phyloP scores from a whole-genome alignment of 208 protist species.

The Leishmania tropica region DNA sequence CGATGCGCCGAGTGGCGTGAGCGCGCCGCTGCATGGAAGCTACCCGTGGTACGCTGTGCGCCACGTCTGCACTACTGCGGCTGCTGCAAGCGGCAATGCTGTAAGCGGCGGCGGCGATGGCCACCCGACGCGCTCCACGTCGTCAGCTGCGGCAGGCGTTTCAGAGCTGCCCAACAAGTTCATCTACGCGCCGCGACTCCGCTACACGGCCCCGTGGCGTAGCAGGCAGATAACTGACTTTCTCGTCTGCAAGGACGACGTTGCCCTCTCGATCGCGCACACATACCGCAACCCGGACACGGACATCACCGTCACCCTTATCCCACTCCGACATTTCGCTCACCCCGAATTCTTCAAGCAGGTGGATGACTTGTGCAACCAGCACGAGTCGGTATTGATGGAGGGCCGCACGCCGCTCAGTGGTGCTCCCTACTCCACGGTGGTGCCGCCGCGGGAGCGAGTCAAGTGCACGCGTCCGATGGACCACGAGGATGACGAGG shows the following conservation, averaged over 20 bases:
- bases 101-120: not conserved
- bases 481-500: slow-evolving; percentile 79
- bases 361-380: slow-evolving; percentile 75
- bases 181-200: slow-evolving; percentile 50
- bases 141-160: not conserved
- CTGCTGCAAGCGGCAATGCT: not conserved
- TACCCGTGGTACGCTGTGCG: not conserved
- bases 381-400: slow-evolving; percentile 88
- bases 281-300: slow-evolving; percentile 53
- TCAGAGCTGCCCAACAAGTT: slow-evolving; percentile 12
- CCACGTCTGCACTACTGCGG: not conserved
- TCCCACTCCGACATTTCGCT: slow-evolving; percentile 81
- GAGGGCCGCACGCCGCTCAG: slow-evolving; percentile 75
- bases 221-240: slow-evolving; percentile 58
- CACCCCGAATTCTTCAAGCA: slow-evolving; percentile 85
- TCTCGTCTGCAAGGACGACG: slow-evolving; percentile 41
- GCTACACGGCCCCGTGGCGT: slow-evolving; percentile 69
- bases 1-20: not conserved
- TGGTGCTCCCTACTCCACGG: slow-evolving; percentile 67
- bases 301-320: slow-evolving; percentile 71
- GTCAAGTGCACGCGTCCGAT: slow-evolving; percentile 35
- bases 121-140: not conserved
- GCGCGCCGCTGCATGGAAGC: not conserved
- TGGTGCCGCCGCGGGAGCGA: slow-evolving; percentile 62
- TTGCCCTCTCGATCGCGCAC: slow-evolving; percentile 56